Conservation (phyloP, 2,329 filamentous ascomycete species). For the Knufia petricola region DNA sequence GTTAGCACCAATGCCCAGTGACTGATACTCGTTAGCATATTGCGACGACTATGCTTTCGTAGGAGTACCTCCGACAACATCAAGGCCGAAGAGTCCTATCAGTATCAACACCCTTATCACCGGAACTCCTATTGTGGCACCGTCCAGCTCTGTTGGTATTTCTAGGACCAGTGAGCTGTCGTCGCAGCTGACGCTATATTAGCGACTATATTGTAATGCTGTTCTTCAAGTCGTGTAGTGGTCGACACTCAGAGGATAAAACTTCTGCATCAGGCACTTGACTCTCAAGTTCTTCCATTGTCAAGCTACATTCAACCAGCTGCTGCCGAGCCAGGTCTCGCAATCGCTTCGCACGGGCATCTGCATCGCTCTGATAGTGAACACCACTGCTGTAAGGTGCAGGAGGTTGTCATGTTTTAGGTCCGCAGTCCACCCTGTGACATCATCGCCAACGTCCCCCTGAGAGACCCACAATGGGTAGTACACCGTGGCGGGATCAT, state of each 20-base stretch:
- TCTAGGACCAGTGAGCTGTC: too few species aligned
- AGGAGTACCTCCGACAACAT: too few species aligned
- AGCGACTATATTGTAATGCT: constrained; percentile 13
- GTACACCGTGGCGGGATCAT: constrained; percentile 25
- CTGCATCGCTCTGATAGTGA: constrained; percentile 24
- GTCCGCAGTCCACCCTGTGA: constrained; percentile 18
- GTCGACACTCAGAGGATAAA: constrained; percentile 22
- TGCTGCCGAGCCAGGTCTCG: constrained; percentile 14
- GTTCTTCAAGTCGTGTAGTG: constrained; percentile 13
- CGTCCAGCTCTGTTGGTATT: too few species aligned
- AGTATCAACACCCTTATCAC: too few species aligned
- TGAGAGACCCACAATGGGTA: constrained; percentile 28
- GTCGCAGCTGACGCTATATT: constrained; percentile 10
- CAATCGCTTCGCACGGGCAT: constrained; percentile 22
- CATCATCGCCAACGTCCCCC: constrained; percentile 23
- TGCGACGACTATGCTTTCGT: too few species aligned
- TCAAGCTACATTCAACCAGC: constrained; percentile 22
- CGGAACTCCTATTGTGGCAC: too few species aligned
- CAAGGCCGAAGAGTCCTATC: too few species aligned
- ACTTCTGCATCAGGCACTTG: constrained; percentile 22
- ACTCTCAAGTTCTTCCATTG: constrained; percentile 23
- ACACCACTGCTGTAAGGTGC: constrained; percentile 28
- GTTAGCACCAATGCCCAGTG: too few species aligned
- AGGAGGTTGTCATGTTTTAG: constrained; percentile 22
- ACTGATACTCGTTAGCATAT: too few species aligned